Base-by-base conservation (phyloP, 2,329 filamentous ascomycete species). In the Neocucurbitaria cava region DNA sequence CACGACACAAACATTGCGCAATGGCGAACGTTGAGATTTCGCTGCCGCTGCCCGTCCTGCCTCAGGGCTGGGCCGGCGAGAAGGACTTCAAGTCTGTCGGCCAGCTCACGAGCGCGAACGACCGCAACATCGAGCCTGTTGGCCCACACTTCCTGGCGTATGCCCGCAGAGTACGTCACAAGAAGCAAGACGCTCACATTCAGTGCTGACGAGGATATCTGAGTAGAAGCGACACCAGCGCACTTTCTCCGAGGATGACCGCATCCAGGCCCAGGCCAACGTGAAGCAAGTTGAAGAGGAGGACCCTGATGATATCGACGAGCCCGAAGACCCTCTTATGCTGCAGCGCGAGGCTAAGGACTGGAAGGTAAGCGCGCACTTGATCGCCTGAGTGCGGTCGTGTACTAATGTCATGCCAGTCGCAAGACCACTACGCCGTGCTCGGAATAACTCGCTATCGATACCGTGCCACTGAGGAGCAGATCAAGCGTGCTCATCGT, bases 381-480 rank as follows among this genome's bases (percentile, higher is more conserved):
- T 3, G 21, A 5, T n/a, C 17, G 3, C 2, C 21, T 4, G 4
- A 13, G 13, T 21, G 3, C 20, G 7, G 6, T 13, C 8, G 23
- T 1, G 9, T 38, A 36, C 58, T 67, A 24, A 68, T 21, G 39
- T 23, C 36, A 43, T 20, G 59, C 62, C 21, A 65, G 66, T 64
- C 96, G 91, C 95, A 99, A 87, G 95, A 99, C 75, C 95, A 99
- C 82, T 99, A 99, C 80, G 92, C 95, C 70, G 90, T 99, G 50
- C 89, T 99, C 54, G 95, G 95, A 61, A 82, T 99, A 62, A 90
- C 89, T 75, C 96, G 93, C 80, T 94, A 96, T 83, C 90, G 95
- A 71, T 95, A 85, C 82, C 91, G 87, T 79, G 96, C 95, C 49
- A 96, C 91, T 54, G 93, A 96, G 79, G 94, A 98, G 66, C 94